Percentiles rank a stretch among this genome's conserved stretches.
These are phyloP conservation scores for Cadophora gregata DNA, from an alignment of 2,329 filamentous ascomycete genomes.

Conservation along the genomic window DNA sequence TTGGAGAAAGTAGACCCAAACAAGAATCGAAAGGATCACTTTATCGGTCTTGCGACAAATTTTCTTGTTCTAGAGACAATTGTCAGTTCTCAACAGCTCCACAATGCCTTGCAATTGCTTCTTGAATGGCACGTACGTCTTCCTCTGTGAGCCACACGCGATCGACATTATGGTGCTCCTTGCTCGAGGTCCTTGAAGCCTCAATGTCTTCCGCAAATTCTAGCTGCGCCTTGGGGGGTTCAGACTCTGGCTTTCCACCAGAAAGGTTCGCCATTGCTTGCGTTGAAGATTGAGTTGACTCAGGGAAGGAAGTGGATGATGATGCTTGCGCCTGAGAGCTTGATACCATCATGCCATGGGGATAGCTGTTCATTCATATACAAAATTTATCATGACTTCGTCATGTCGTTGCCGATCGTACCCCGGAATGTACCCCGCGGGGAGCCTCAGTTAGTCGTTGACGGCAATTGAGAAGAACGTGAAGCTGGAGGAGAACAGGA, in stretches of 20 bases:
- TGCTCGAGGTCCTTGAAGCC: conserved; percentile 26
- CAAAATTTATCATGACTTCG: conserved; percentile 8
- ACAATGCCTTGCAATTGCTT: background rate
- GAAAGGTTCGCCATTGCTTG: conserved; percentile 13
- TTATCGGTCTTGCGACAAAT: conserved; percentile 67
- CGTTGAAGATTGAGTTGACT: conserved; percentile 5
- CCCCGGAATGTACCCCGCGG: conserved; percentile 22
- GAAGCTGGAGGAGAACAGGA: background rate
- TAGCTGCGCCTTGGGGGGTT: conserved; percentile 21
- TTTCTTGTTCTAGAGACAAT: conserved; percentile 52
- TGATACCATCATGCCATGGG: background rate
- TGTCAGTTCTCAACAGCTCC: conserved; percentile 11
- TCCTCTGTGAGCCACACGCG: conserved; percentile 34
- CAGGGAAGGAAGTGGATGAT: background rate
- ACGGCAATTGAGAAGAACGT: conserved; percentile 13
- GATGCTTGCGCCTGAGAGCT: conserved; percentile 5
- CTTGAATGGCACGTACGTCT: conserved; percentile 29
- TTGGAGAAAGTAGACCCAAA: conserved; percentile 66
- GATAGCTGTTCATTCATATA: conserved; percentile 20
- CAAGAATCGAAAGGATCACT: conserved; percentile 59
- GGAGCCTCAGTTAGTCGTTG: conserved; percentile 3
- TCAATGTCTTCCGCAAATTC: conserved; percentile 28
- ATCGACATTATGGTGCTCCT: conserved; percentile 19
- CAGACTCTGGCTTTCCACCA: conserved; percentile 6
- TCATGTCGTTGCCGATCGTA: conserved; percentile 17